A percentile compares a stretch with the other conserved stretches of the same genome.
Evolutionary conservation across 257 asterid genomes (phyloP).

Genomic region (Salvia rosmarinus): DNA sequence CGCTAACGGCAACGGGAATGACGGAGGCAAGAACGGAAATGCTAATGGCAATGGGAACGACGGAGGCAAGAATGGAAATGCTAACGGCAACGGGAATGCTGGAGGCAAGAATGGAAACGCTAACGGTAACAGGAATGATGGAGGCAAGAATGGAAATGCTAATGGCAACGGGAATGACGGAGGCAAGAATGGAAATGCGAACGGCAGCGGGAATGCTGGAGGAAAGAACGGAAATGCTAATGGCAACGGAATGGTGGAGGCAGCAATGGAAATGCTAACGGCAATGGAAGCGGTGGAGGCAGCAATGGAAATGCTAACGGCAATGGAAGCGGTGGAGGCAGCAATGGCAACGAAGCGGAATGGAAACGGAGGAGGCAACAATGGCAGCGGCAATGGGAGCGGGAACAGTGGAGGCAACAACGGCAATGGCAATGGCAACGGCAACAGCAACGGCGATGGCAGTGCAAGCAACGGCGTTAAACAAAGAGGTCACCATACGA

Average conservation of each 20-base stretch:
- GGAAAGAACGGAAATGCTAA: conserved; percentile 15
- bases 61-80: conserved; percentile 12
- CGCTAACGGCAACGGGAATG: conserved; percentile 1
- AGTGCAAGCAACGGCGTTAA: conserved; percentile 1
- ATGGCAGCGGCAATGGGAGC: conserved; percentile 28
- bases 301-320: conserved; percentile 25
- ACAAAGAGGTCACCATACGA: conserved; percentile 32
- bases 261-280: not conserved
- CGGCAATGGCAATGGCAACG: conserved; percentile 31
- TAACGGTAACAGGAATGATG: conserved; percentile 16
- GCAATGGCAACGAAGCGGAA: conserved; percentile 15
- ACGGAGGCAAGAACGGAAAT: conserved; percentile 14
- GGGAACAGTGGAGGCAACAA: conserved; percentile 11
- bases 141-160: not conserved
- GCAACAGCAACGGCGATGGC: conserved; percentile 12
- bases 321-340: not conserved
- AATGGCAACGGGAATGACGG: conserved; percentile 1
- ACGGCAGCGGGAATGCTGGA: not conserved
- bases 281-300: conserved; percentile 17
- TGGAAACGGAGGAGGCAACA: conserved; percentile 4
- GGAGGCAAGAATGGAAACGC: conserved; percentile 20
- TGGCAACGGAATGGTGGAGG: conserved; percentile 1
- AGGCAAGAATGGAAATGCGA: conserved; percentile 6
- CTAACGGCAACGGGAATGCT: conserved; percentile 2
- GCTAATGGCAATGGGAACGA: conserved; percentile 4